A percentile compares a stretch with the other conserved stretches of the same genome.
These are phyloP conservation scores for Ophiostoma sp. DNA, from an alignment of 2,329 filamentous ascomycete species.

Conservation along the genomic window DNA sequence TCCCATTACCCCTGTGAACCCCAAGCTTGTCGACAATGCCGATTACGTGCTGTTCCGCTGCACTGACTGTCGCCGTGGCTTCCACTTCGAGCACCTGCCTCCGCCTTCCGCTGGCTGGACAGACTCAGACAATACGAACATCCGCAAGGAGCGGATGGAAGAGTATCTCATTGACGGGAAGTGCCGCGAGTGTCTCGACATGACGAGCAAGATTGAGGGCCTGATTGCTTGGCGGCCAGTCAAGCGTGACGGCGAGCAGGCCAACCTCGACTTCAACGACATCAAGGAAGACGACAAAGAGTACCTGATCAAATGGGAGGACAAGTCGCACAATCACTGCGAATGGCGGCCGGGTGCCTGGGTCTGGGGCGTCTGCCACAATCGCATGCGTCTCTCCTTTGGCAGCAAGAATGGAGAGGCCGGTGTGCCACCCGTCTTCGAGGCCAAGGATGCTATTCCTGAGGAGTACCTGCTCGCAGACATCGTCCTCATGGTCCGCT, in stretches of 20 bases:
- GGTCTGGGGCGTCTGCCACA: slow-evolving; percentile 71
- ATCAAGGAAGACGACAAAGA: slow-evolving; percentile 79
- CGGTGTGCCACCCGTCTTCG: slow-evolving; percentile 65
- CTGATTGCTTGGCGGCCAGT: slow-evolving; percentile 84
- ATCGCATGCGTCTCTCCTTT: slow-evolving; percentile 71
- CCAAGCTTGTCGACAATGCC: slow-evolving; percentile 69
- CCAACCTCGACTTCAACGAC: slow-evolving; percentile 43
- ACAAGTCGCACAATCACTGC: slow-evolving; percentile 76
- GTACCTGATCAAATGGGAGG: slow-evolving; percentile 88
- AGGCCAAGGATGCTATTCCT: slow-evolving; percentile 75
- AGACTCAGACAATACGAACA: slow-evolving; percentile 44
- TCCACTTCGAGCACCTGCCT: slow-evolving; percentile 82
- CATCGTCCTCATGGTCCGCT: slow-evolving; percentile 82
- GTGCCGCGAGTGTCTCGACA: slow-evolving; percentile 73
- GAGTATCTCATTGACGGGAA: slow-evolving; percentile 76
- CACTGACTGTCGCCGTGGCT: slow-evolving; percentile 70
- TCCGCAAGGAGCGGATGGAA: slow-evolving; percentile 62
- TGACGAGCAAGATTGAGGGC: slow-evolving; percentile 65
- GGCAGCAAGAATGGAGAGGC: slow-evolving; percentile 65
- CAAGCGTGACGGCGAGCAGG: slow-evolving; percentile 43
- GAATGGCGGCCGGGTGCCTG: slow-evolving; percentile 87
- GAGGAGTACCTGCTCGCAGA: slow-evolving; percentile 84
- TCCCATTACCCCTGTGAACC: slow-evolving; percentile 66
- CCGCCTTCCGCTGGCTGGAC: slow-evolving; percentile 42
- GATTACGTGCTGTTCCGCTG: slow-evolving; percentile 84